Base-by-base conservation (phyloP, 768 basidiomycete genomes). In the Auriculariales sp. region DNA sequence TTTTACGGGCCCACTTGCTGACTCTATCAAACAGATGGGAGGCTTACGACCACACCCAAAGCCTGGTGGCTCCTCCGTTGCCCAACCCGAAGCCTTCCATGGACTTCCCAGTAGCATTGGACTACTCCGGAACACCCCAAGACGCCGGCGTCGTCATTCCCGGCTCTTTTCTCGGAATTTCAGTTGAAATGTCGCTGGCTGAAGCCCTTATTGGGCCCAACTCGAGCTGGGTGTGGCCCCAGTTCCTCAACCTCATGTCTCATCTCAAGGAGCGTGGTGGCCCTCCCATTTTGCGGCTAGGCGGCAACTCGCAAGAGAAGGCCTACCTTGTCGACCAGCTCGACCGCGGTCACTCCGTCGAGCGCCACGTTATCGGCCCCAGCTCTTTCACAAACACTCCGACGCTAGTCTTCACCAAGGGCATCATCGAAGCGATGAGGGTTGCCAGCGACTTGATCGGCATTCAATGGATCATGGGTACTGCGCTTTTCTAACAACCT, bases 121-220 rank as follows among this genome's bases (percentile, higher is more conserved):
- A 44, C 19, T 24, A 19, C 19, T 7, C 39, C 5, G 39, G 39
- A 10, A 44, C 12, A 7, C 39, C 39, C 5, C 15, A 44, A 24
- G n/a, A n/a, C n/a, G 39, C 39, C 19, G 19, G 39, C 22, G 10
- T 24, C 14, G 39, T 24, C 9, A 10, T n/a, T 10, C 39, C 27
- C 7, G 39, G 39, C 12, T 24, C 19, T 12, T 85, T 85, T 57
- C 71, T 78, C 49, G 83, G 82, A 2, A 86, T 87, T 59, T 83
- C 79, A 3, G 71, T 88, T 30, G 84, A 88, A 62, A 72, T 84
- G 68, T 83, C 82, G 33, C 77, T 86, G 7, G 71, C 78, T 7
- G 75, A 73, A 50, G 75, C 77, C 66, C 68, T 83, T 54, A 61
- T 81, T 83, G 60, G 61, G 77, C 75, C 4, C 32, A 31, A 27